phyloP scores from a whole-genome alignment of 1,284 basidiomycete genomes.

The Ceratobasidium sp. region DNA sequence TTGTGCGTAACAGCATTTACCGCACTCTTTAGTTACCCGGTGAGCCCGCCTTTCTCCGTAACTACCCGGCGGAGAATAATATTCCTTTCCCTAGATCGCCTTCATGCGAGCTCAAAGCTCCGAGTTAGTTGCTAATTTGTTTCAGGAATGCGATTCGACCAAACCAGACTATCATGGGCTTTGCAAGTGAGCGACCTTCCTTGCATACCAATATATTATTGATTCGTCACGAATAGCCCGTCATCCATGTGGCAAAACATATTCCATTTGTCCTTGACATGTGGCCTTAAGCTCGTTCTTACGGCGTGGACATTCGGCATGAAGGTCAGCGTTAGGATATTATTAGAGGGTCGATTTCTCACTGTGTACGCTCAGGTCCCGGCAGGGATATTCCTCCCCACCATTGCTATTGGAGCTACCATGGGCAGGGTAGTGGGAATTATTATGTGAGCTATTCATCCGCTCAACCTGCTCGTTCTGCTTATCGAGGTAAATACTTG shows the following conservation, averaged over 20 bases:
- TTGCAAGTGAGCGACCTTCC: conserved; percentile 70
- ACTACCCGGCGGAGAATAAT: neutral
- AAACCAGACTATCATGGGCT: conserved; percentile 77
- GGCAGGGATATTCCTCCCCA: conserved; percentile 79
- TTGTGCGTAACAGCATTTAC: conserved; percentile 72
- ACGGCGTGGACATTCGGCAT: conserved; percentile 83
- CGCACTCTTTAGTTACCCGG: conserved; percentile 75
- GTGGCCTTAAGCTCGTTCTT: conserved; percentile 69
- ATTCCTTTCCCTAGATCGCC: conserved; percentile 58
- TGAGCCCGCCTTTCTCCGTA: conserved; percentile 53
- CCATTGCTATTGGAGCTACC: conserved; percentile 77
- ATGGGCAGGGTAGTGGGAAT: conserved; percentile 76
- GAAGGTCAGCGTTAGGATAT: conserved; percentile 64
- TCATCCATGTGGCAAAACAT: conserved; percentile 74
- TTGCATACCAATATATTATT: conserved; percentile 15
- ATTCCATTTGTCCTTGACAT: conserved; percentile 72
- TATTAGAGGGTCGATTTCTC: neutral
- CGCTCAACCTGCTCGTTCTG: neutral
- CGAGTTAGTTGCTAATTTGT: conserved; percentile 76
- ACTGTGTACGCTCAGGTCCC: conserved; percentile 64
- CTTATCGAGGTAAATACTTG: neutral
- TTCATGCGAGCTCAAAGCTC: conserved; percentile 75
- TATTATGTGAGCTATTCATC: conserved; percentile 64
- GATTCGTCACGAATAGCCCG: conserved; percentile 59
- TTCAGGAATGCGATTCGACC: conserved; percentile 75